Percentiles rank a stretch among this genome's conserved stretches.
Evolutionary conservation across 2,329 filamentous ascomycete species (phyloP).

Genomic region (Colletotrichum sublineola): DNA sequence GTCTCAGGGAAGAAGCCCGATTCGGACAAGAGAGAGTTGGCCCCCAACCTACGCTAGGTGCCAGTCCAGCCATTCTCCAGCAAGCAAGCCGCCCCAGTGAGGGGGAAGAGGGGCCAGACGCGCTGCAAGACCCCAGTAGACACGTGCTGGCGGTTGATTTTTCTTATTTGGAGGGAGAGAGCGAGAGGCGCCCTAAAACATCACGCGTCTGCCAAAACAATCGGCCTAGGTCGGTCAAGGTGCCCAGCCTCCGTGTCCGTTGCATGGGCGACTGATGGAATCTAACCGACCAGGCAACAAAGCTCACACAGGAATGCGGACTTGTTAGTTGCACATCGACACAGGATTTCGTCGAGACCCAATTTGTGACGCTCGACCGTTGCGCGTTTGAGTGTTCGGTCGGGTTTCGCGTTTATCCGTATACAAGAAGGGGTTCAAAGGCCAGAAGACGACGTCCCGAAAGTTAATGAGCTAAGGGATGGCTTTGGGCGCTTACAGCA

Average conservation of each 20-base stretch:
- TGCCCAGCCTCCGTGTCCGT: neutral
- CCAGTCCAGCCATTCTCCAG: no score
- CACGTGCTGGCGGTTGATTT: neutral
- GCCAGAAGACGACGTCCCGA: neutral
- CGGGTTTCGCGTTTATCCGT: neutral
- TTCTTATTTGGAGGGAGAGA: no score
- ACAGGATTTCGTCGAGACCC: neutral
- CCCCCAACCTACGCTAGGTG: neutral
- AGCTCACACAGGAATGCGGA: neutral
- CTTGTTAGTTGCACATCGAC: neutral
- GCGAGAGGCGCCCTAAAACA: neutral
- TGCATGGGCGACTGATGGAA: slow-evolving; percentile 2
- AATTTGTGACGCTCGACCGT: neutral
- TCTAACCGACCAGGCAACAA: neutral
- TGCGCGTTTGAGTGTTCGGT: neutral
- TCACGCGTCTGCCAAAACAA: neutral
- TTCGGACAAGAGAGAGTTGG: neutral
- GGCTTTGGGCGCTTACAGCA: neutral
- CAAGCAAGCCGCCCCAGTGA: neutral
- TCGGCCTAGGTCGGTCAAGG: neutral
- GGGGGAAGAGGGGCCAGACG: neutral
- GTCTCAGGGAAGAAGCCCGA: neutral
- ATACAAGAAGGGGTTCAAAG: neutral
- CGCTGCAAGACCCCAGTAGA: neutral
- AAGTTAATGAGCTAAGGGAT: neutral